Conservation (phyloP, 2,329 filamentous ascomycete species). For the Davidsoniella australis region DNA sequence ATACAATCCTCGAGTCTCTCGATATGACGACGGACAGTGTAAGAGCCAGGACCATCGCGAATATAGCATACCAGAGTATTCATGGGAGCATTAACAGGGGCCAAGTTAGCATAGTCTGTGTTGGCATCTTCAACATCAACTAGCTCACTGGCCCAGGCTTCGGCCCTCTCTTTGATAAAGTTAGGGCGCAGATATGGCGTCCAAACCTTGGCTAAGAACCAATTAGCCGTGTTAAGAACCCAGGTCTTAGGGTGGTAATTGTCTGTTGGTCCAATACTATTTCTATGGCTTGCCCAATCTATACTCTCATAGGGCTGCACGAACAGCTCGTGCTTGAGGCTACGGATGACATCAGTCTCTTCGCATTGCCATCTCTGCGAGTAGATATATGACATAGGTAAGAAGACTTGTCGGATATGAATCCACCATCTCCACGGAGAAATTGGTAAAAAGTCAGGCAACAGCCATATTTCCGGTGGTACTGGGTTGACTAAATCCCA, state of each 20-base stretch:
- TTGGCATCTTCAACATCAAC: constrained; percentile 88
- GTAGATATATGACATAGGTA: constrained; percentile 82
- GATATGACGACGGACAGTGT: constrained; percentile 56
- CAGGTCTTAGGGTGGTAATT: constrained; percentile 89
- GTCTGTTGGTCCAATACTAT: constrained; percentile 61
- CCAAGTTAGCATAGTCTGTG: constrained; percentile 70
- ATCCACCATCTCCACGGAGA: constrained; percentile 96
- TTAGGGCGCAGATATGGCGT: constrained; percentile 57
- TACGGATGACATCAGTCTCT: constrained; percentile 53
- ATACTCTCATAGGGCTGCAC: constrained; percentile 62
- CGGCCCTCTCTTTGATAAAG: constrained; percentile 50
- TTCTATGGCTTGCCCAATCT: constrained; percentile 60
- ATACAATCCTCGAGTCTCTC: constrained; percentile 73
- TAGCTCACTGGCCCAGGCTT: constrained; percentile 66
- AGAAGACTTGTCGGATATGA: constrained; percentile 90
- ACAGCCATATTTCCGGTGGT: constrained; percentile 81
- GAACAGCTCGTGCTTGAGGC: constrained; percentile 68
- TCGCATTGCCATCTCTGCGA: constrained; percentile 68
- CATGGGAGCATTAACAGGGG: constrained; percentile 79
- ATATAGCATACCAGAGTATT: constrained; percentile 80
- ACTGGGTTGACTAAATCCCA: constrained; percentile 94
- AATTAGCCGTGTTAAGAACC: constrained; percentile 65
- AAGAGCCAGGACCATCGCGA: constrained; percentile 59
- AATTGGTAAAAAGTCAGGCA: constrained; percentile 81
- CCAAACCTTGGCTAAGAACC: constrained; percentile 63